phyloP scores from a whole-genome alignment of 371 early-diverging fungal genomes.

The Chytridium lagenaria region DNA sequence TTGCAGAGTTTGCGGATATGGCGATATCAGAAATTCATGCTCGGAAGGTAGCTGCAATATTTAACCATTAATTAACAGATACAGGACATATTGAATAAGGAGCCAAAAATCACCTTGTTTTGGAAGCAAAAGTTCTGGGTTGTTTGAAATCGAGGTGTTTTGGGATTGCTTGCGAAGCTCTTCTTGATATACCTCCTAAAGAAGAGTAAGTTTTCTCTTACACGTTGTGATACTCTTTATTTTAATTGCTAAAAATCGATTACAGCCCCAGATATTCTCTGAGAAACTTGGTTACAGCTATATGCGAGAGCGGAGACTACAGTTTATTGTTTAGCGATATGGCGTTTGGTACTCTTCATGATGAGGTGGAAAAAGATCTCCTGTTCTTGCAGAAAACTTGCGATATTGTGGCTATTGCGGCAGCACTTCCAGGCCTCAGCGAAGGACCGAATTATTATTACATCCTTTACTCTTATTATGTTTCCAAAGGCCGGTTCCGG shows the following conservation, averaged over 20 bases:
- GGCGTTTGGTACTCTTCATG: conserved; percentile 49
- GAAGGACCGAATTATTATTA: conserved; percentile 52
- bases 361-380: conserved; percentile 57
- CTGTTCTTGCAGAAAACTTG: conserved; percentile 55
- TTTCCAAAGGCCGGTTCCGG: conserved; percentile 56
- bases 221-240: conserved; percentile 4
- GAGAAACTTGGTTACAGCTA: conserved; percentile 50
- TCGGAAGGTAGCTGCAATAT: neutral
- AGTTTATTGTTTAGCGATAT: conserved; percentile 44
- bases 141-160: conserved; percentile 46
- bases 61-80: conserved; percentile 4
- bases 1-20: conserved; percentile 43
- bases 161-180: conserved; percentile 55
- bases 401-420: conserved; percentile 32
- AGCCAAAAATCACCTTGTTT: conserved; percentile 27
- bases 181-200: conserved; percentile 49
- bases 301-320: conserved; percentile 50
- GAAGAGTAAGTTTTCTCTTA: conserved; percentile 23
- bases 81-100: conserved; percentile 14
- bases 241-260: too few relatives aligned
- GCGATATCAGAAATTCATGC: conserved; percentile 39
- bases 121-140: conserved; percentile 54
- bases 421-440: neutral
- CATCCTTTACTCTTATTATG: conserved; percentile 58
- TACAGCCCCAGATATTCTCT: conserved; percentile 48